Evolutionary conservation across 306 rosid species (phyloP), one percentile per base, ranked within the genome.

Genomic region (Senna siamea): DNA sequence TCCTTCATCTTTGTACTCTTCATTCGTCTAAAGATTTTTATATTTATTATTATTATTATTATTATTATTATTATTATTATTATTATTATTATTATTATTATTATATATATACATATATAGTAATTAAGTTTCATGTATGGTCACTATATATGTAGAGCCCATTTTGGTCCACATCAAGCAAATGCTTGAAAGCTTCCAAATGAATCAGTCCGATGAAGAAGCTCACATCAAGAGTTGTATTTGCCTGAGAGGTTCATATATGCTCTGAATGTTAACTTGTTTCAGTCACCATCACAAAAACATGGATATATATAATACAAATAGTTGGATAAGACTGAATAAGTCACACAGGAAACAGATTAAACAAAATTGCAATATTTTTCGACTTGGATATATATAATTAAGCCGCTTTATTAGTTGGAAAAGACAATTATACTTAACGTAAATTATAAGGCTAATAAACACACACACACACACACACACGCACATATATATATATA

Each of bases 261-360:
- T 79, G 80, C 70, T 71, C 59, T 79, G 81, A 28, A 72, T 72
- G 51, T 76, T 41, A 73, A 75, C 77, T 66, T 72, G 38, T 70
- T 70, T 18, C 4, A 1, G 74, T 76, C 70, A 1, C 81, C 53
- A 61, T 37, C 30, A 53, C 11, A 79, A 75, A 71, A 58, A 11
- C 11, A 41, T 7, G 40, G 9, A 30, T 30, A 8, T 11, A 23
- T 75, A 75, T 82, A 57, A 70, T 78, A 50, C 40, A 79, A 79
- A 76, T 37, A 30, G 72, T 73, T 70, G 47, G 77, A 81, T 81
- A 79, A 77, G 83, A 81, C 69, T 38, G 15, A 18, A 58, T 18
- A 32, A 30, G 37, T 74, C 9, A 41, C n/a, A 61, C 61, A 78
- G 35, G 74, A 69, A 48, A 37, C 19, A 66, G 32, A 70, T 2